Percentiles rank a stretch among this genome's conserved stretches.
Evolutionary conservation across 2,329 filamentous ascomycete genomes (phyloP).

Genomic region (Biscogniauxia mediterranea): DNA sequence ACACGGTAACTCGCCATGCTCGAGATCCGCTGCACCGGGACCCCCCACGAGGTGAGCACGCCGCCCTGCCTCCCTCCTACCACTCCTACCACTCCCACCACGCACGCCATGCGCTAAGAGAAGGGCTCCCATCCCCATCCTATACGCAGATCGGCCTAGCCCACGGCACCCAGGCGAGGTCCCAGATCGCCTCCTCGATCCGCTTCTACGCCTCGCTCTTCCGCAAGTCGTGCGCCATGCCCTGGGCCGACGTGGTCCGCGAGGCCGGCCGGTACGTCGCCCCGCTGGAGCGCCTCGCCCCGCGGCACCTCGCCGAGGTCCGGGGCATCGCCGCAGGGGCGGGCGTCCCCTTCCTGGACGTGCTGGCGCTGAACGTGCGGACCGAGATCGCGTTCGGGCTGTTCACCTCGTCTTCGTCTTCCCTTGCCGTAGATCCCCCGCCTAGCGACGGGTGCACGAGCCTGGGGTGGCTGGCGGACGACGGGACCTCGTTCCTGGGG

Average conservation of each 20-base stretch:
- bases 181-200: conserved; percentile 34
- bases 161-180: conserved; percentile 33
- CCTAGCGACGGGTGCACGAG: conserved; percentile 55
- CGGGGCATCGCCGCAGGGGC: conserved; percentile 54
- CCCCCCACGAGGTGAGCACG: conserved; percentile 16
- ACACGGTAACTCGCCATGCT: conserved; percentile 9
- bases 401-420: conserved; percentile 38
- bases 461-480: conserved; percentile 41
- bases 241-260: conserved; percentile 31
- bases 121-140: too few relatives aligned
- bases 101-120: too few relatives aligned
- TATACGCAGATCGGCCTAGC: conserved; percentile 35
- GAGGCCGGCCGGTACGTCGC: conserved; percentile 46
- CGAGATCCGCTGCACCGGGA: conserved; percentile 18
- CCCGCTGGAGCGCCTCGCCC: conserved; percentile 38
- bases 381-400: conserved; percentile 58
- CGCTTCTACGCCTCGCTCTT: conserved; percentile 38
- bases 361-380: conserved; percentile 57
- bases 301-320: conserved; percentile 43
- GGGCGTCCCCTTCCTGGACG: conserved; percentile 43
- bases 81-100: too few relatives aligned
- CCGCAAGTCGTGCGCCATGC: conserved; percentile 30
- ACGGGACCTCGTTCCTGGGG: conserved; percentile 37
- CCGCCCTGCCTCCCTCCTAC: neutral
- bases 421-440: conserved; percentile 10